Evolutionary conservation across 208 protist genomes (phyloP).

Genomic region (Leishmania arabica): DNA sequence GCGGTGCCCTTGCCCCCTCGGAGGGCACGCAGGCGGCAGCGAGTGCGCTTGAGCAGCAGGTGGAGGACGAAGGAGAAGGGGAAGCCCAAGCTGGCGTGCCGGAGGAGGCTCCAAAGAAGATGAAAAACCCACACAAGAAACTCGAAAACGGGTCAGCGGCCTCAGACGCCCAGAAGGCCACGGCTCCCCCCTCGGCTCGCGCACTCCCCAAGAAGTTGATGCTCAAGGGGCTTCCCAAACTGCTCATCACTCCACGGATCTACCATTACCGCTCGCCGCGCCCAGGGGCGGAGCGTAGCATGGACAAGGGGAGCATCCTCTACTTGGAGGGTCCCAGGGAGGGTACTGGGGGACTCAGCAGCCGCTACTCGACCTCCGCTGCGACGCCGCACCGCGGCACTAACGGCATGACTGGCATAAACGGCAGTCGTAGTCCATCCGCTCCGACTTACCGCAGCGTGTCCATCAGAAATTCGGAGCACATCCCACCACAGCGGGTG

Average conservation of each 20-base stretch:
- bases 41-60: not conserved
- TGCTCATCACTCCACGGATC: conserved; percentile 38
- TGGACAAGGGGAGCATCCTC: not conserved
- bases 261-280: conserved; percentile 40
- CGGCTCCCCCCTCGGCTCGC: not conserved
- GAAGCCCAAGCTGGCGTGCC: not conserved
- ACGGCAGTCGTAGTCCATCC: conserved; percentile 1
- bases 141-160: not conserved
- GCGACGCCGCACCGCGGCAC: not conserved
- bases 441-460: not conserved
- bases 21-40: not conserved
- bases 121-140: not conserved
- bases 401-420: not conserved
- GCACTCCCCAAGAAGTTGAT: not conserved
- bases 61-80: not conserved
- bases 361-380: not conserved
- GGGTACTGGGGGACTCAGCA: not conserved
- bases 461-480: not conserved
- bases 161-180: no score
- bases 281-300: conserved; percentile 22
- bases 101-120: not conserved
- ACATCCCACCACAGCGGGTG: conserved; percentile 33
- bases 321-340: conserved; percentile 8
- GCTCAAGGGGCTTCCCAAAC: conserved; percentile 17
- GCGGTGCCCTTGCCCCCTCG: not conserved